Evolutionary conservation across 78 protist species (phyloP).

Genomic region (Monocercomonoides exilis): DNA sequence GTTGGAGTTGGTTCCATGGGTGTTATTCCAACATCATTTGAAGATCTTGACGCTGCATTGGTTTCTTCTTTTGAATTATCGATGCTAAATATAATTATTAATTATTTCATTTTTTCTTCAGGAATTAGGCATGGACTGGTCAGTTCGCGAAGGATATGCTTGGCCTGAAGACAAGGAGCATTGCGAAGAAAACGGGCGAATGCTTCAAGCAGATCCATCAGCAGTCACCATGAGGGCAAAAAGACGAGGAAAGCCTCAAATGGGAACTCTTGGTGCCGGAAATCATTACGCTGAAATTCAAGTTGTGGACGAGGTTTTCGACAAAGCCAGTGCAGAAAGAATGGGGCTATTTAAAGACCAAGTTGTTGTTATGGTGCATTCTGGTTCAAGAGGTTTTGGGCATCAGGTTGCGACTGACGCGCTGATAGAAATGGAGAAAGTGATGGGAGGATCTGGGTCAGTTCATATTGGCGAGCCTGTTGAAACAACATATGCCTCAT

Average conservation of each 20-base stretch:
- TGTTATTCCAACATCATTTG: conserved; percentile 53
- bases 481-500: neutral
- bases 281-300: conserved; percentile 83
- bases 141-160: conserved; percentile 73
- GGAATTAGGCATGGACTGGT: conserved; percentile 79
- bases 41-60: conserved; percentile 54
- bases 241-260: conserved; percentile 80
- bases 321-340: conserved; percentile 57
- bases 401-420: conserved; percentile 93
- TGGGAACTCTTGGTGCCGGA: conserved; percentile 66
- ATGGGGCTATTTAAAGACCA: conserved; percentile 76
- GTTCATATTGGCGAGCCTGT: conserved; percentile 52
- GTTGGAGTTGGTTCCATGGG: conserved; percentile 85
- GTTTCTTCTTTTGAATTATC: conserved; percentile 31
- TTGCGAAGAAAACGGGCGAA: conserved; percentile 86
- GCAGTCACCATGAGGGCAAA: conserved; percentile 69
- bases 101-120: neutral
- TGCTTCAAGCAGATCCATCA: conserved; percentile 62
- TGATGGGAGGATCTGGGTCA: conserved; percentile 64
- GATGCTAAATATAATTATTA: too few species aligned
- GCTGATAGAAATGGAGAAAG: conserved; percentile 69
- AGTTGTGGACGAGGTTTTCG: conserved; percentile 77
- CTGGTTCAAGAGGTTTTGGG: conserved; percentile 87
- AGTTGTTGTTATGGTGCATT: conserved; percentile 72
- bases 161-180: conserved; percentile 93